Evolutionary conservation across 2,329 filamentous ascomycete species (phyloP), one percentile per base, ranked within the genome.

Genomic region (Sclerotinia nivalis): DNA sequence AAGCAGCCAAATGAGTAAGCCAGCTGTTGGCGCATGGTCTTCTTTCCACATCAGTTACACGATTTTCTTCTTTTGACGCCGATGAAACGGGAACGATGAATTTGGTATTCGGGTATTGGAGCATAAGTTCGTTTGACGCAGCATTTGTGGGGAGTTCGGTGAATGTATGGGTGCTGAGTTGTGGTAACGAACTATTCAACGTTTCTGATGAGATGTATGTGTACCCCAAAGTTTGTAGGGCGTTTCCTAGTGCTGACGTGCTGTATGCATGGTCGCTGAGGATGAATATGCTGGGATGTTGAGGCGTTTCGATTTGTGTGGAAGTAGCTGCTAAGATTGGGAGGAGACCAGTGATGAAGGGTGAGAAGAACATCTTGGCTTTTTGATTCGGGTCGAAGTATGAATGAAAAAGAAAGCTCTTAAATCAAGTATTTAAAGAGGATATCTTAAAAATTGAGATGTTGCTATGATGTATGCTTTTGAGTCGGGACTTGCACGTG

Each of bases 321-420:
- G 59, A 69, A n/a, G 58, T 69, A 13, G 61, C 61, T 25, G 67
- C 37, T 31, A 69, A 25, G 37, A 69, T 55, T 43, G 67, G 67
- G 22, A 69, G 67, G 28, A 69, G 59, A 4, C 47, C 37, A 9
- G 58, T 64, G 47, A 69, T 69, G 15, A 64, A 69, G 37, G 67
- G 37, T 49, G 67, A 45, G 50, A 69, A 69, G 60, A 69, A 69
- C 67, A 69, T 69, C 25, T 58, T 68, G 5, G 9, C 12, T 37
- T 40, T 20, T 64, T 20, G 15, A 5, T 15, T 50, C 1, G 12
- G 20, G 2, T 20, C 18, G 22, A 40, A 50, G 4, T 50, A 31
- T 1, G 28, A 34, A 25, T 20, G 28, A 49, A 50, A 20, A 43
- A 13, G n/a, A 7, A 8, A 2, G 1, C 4, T n/a, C 13, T 20